phyloP scores from a whole-genome alignment of 2,329 filamentous ascomycete genomes.

The Nemania sp. region DNA sequence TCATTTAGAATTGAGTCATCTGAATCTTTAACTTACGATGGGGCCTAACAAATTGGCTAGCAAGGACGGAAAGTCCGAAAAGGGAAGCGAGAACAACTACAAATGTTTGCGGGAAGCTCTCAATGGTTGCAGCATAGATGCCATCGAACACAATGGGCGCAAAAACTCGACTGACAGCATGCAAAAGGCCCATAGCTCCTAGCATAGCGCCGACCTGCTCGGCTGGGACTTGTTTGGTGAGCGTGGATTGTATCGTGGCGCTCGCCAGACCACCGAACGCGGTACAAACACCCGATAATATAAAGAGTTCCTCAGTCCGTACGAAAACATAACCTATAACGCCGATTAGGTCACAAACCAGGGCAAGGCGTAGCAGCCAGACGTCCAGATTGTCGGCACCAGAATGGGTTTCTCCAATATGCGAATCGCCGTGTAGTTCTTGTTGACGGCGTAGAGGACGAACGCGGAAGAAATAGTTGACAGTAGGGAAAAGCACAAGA shows the following conservation, averaged over 20 bases:
- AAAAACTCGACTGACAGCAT: constrained; percentile 82
- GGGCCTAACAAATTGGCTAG: constrained; percentile 78
- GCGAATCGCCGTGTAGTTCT: constrained; percentile 54
- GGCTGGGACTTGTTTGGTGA: constrained; percentile 91
- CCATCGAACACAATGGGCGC: constrained; percentile 87
- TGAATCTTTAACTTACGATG: constrained; percentile 70
- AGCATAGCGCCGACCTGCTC: constrained; percentile 88
- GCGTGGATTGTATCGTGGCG: constrained; percentile 83
- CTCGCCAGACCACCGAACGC: constrained; percentile 86
- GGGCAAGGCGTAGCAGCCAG: constrained; percentile 77
- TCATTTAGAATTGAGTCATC: background rate
- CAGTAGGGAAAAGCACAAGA: constrained; percentile 77
- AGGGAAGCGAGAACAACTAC: constrained; percentile 79
- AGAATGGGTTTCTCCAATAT: constrained; percentile 62
- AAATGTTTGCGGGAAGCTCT: constrained; percentile 80
- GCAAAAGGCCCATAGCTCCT: constrained; percentile 86
- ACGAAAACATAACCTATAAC: constrained; percentile 80
- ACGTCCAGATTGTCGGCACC: constrained; percentile 86
- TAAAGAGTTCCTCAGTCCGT: constrained; percentile 72
- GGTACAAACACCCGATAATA: constrained; percentile 77
- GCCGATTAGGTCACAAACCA: constrained; percentile 81
- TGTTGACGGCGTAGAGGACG: constrained; percentile 60
- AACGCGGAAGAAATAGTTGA: constrained; percentile 80
- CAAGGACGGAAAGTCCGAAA: constrained; percentile 74
- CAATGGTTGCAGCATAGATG: constrained; percentile 85